A percentile compares a stretch with the other conserved stretches of the same genome.
phyloP scores from a whole-genome alignment of 2,329 filamentous ascomycete species.

The Metarhizium robertsii region DNA sequence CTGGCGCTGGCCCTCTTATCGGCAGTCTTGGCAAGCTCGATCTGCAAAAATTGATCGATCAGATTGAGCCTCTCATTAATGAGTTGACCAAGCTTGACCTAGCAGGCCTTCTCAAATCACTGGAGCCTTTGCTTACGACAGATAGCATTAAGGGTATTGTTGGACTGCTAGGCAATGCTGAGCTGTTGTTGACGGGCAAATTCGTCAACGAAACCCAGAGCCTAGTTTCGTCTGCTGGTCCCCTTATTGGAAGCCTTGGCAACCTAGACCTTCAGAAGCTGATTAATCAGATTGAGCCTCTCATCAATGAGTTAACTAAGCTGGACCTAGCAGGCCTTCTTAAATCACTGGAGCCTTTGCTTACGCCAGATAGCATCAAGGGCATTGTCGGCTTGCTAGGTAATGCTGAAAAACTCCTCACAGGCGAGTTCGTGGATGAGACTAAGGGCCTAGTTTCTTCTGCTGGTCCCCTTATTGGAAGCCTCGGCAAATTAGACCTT shows the following conservation, averaged over 20 bases:
- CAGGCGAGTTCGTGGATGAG: constrained; percentile 16
- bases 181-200: constrained; percentile 17
- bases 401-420: constrained; percentile 19
- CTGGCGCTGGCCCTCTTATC: background rate
- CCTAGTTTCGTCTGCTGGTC: constrained; percentile 18
- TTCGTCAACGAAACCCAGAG: constrained; percentile 17
- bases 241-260: constrained; percentile 22
- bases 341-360: constrained; percentile 15
- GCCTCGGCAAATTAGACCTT: background rate
- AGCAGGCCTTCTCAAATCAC: constrained; percentile 15
- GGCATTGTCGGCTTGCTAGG: constrained; percentile 22
- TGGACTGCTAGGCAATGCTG: constrained; percentile 23
- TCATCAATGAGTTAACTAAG: constrained; percentile 21
- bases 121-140: constrained; percentile 21
- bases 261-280: constrained; percentile 23
- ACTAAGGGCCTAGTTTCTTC: constrained; percentile 17
- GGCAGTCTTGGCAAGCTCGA: constrained; percentile 18
- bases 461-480: constrained; percentile 16
- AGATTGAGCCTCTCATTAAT: background rate
- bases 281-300: constrained; percentile 22
- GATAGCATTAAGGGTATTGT: constrained; percentile 23
- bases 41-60: constrained; percentile 6
- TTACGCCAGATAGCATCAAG: constrained; percentile 18
- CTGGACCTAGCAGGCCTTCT: constrained; percentile 22
- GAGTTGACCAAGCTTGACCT: background rate